A percentile compares a stretch with the other conserved stretches of the same genome.
These are phyloP conservation scores for Oryza australiensis DNA, from an alignment of 176 grass and related monocot genomes.

Conservation along the genomic window DNA sequence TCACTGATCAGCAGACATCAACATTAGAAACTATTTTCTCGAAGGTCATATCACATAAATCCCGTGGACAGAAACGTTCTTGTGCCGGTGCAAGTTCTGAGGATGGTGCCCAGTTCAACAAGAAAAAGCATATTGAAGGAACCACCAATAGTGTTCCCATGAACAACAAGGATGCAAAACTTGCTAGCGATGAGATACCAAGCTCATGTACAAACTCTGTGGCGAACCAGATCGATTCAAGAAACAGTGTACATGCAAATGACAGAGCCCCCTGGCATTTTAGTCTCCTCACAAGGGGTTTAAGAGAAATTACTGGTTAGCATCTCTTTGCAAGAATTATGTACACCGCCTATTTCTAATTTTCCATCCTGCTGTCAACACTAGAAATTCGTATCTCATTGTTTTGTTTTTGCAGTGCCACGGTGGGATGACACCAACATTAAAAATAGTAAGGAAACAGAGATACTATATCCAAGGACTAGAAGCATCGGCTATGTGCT, in stretches of 20 bases:
- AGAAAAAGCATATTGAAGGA: constrained; percentile 36
- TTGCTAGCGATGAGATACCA: background rate
- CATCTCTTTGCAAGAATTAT: background rate
- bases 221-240: constrained; percentile 7
- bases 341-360: background rate
- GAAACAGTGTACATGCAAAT: constrained; percentile 21
- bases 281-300: constrained; percentile 62
- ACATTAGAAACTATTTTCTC: constrained; percentile 43
- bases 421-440: constrained; percentile 48
- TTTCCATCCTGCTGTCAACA: background rate
- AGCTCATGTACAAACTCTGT: constrained; percentile 10
- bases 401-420: constrained; percentile 46
- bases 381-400: background rate
- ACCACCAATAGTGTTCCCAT: background rate
- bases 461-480: constrained; percentile 4
- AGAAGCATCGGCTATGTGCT: constrained; percentile 70
- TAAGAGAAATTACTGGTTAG: constrained; percentile 57
- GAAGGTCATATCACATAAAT: constrained; percentile 31
- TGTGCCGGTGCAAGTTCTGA: background rate
- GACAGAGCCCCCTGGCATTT: constrained; percentile 30
- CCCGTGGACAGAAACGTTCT: constrained; percentile 34
- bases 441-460: constrained; percentile 15
- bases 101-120: constrained; percentile 15
- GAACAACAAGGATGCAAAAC: background rate
- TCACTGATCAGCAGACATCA: constrained; percentile 43